Evolutionary conservation across 2,329 filamentous ascomycete genomes (phyloP).

Genomic region (Thielaviopsis euricoi): DNA sequence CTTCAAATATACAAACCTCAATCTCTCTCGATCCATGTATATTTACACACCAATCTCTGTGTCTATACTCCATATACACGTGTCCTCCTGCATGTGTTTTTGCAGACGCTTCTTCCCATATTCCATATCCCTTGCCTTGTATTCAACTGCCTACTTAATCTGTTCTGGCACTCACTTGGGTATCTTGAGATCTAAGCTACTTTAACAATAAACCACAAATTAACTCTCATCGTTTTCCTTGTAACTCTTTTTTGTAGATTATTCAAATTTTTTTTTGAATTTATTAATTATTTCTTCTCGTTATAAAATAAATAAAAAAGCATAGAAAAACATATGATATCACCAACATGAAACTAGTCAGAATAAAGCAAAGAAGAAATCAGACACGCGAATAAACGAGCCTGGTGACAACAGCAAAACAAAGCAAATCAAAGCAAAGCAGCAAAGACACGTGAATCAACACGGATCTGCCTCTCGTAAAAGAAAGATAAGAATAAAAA

Average conservation of each 20-base stretch:
- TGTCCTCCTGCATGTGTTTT: too few species aligned
- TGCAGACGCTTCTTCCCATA: too few species aligned
- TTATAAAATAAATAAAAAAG: too few species aligned
- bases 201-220: too few species aligned
- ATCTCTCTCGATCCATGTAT: neutral
- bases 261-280: neutral
- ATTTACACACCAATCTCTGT: too few species aligned
- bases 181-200: too few species aligned
- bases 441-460: neutral
- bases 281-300: neutral
- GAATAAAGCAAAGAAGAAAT: neutral
- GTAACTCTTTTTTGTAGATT: neutral
- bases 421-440: neutral
- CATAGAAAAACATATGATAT: too few species aligned
- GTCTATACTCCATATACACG: too few species aligned
- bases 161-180: too few species aligned
- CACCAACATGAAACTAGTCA: neutral
- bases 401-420: neutral
- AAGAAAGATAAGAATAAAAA: too few species aligned
- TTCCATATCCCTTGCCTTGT: too few species aligned
- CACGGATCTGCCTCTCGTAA: neutral
- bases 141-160: too few species aligned
- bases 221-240: neutral
- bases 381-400: neutral
- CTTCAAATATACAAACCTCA: neutral